Evolutionary conservation across 306 rosid genomes (phyloP), one percentile per base, ranked within the genome.

Genomic region (Begonia loranthoides): DNA sequence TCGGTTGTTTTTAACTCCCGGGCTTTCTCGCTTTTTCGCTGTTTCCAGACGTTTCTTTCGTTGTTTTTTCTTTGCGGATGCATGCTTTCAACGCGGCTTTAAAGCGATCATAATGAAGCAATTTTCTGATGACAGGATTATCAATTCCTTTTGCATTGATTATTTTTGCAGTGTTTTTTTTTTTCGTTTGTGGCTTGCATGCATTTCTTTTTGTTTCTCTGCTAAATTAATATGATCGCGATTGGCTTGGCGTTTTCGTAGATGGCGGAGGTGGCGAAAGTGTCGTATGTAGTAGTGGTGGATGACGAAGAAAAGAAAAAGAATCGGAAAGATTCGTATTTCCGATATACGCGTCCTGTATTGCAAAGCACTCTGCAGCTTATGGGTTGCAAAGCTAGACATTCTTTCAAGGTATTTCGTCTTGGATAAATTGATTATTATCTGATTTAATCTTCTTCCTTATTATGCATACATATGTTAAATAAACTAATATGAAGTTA

Each of bases 351-450:
- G 65, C 94, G 95, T 12, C 54, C 95, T 6, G 84, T 90, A 64
- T 69, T 90, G 43, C 99, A 85, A 61, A 90, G 84, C 51, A 86
- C 86, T 43, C 75, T 90, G 19, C 99, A 90, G 57, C 92, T 90
- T n/a, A 90, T 90, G 73, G 99, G 99, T 54, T 90, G 99, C 66
- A 90, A 86, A 54, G 86, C 95, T 6, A 76, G 99, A 5, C 99
- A 90, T 55, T 94, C 99, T 50, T 86, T 90, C 47, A 90, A 90
- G 99, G 99, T 80, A 21, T 19, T 1, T 33, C 17, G 17, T 50
- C 22, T n/a, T 60, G 14, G 12, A n/a, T 24, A 57, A 4, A 21
- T 57, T 59, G 9, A 17, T 6, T 10, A 0, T 45, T 44, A 9
- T 55, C 36, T 28, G 36, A 28, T 28, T 28, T 28, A 28, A 19